Base-by-base conservation (phyloP, 192 early-diverging fungal genomes). In the Mortierella alpina region DNA sequence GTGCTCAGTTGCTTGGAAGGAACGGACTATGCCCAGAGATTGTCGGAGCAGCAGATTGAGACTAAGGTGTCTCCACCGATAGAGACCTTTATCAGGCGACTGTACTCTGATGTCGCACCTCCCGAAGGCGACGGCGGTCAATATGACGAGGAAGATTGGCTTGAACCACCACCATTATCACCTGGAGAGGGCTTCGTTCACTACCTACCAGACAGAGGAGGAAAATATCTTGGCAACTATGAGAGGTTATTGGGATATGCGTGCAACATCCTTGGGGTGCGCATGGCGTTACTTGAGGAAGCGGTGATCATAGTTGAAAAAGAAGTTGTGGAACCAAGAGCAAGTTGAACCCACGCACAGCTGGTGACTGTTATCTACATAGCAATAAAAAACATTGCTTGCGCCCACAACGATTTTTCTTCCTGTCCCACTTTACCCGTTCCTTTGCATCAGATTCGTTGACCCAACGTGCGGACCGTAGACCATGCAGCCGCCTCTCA, bases 401-500 rank as follows among this genome's bases (percentile, higher is more conserved):
- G 20, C 42, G 44, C 51, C 53, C 65, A 15, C 49, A 4, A 15
- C 52, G 11, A 20, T 46, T 17, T 23, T 59, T 59, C 41, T 41
- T 5, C 39, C 2, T 42, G 58, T 22, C 31, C 9, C 42, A 49
- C 63, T 12, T 15, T 50, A 51, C 15, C 23, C 1, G 18, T 44
- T 20, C 23, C 49, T 18, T 17, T 59, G 39, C 49, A 31, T 41
- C 15, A 17, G 31, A 22, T n/a, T 40, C 46, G 31, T 31, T 31
- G 31, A 31, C 31, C 31, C 31, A 31, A 31, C 31, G 31, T 31
- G 31, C 31, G 31, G 31, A 31, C 31, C 31, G 1, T 31, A 31
- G 31, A 68, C 44, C 48, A 71, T 79, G 76, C 76, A 72, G 50
- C 76, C 76, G 13, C 76, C 69, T 10, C 48, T 79, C 59, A 79